Evolutionary conservation across 225 moss, liverwort and hornwort species (phyloP), one percentile per base, ranked within the genome.

Genomic region (Rhytidiadelphus loreus): DNA sequence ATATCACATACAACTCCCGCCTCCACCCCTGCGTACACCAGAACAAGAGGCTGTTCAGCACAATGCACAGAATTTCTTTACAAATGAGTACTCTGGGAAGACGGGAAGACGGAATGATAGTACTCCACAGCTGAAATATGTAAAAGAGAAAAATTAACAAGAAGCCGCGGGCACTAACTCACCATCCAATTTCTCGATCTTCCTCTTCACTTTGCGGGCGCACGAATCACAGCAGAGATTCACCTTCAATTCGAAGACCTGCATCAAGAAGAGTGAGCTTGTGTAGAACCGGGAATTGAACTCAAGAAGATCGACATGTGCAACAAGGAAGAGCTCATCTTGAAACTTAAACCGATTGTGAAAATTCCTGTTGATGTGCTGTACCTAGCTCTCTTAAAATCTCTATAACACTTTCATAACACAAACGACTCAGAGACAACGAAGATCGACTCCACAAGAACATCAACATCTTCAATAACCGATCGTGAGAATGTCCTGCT

Each of bases 161-260:
- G 55, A 75, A 63, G 29, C 25, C 41, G 11, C 48, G n/a, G 24
- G 19, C 11, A 52, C 24, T 26, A 75, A 35, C 88, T 92, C 82
- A 93, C 93, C 91, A 14, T 92, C 91, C 83, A 93, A 12, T 80
- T 89, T 91, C 91, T 90, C 73, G 60, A 93, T 35, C 52, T 91
- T 88, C 71, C 65, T 87, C 65, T 28, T 87, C 88, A 93, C 4
- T 90, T 62, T 93, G 33, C 88, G 88, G 41, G 84, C 91, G 65
- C 85, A 90, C 13, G 74, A 41, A 0, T 93, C 89, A 55, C 93
- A 92, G 79, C 93, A 93, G 30, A 93, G 90, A 23, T 28, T 14
- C 79, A 92, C 91, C 90, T 90, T 90, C 87, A 93, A 73, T 28
- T 90, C 93, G 37, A 90, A 56, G 39, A 88, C 56, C 91, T 93